Percentiles rank a stretch among this genome's conserved stretches.
Conservation (phyloP, 208 protist species). For the Leishmania guyanensis region DNA sequence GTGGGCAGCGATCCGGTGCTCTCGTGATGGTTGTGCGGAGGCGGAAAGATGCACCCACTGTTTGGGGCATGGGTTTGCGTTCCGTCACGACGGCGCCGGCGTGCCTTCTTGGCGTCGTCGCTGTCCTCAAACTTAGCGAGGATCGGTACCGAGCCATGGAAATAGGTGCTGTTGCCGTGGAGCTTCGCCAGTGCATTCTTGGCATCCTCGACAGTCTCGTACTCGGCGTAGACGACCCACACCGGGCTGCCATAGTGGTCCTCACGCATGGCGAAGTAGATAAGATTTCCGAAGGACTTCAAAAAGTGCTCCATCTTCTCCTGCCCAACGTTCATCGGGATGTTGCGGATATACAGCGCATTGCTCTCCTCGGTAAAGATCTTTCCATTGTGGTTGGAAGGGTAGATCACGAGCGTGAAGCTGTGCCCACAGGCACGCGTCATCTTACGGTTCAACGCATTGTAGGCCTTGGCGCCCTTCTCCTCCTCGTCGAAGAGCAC, state of each 20-base stretch:
- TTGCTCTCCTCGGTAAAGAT: conserved; percentile 48
- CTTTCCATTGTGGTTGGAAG: conserved; percentile 71
- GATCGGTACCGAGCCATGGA: conserved; percentile 54
- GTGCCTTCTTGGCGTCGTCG: conserved; percentile 70
- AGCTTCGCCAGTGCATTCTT: conserved; percentile 61
- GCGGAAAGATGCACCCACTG: conserved; percentile 51
- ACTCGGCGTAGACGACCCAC: conserved; percentile 85
- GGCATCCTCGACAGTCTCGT: conserved; percentile 63
- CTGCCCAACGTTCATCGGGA: conserved; percentile 60
- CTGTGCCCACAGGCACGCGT: conserved; percentile 45
- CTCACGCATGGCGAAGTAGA: conserved; percentile 77
- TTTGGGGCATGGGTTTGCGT: conserved; percentile 29
- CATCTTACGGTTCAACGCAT: conserved; percentile 61
- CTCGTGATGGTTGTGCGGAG: conserved; percentile 32
- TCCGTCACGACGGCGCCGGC: conserved; percentile 61
- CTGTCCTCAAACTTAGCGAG: conserved; percentile 82
- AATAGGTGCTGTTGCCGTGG: conserved; percentile 73
- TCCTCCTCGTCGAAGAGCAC: conserved; percentile 93
- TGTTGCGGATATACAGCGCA: conserved; percentile 86
- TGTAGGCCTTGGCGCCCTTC: conserved; percentile 70
- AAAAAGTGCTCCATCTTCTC: conserved; percentile 67
- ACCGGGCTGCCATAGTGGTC: conserved; percentile 83
- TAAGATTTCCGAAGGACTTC: conserved; percentile 56
- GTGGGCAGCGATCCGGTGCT: conserved; percentile 9
- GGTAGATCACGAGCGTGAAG: conserved; percentile 80